These are phyloP conservation scores for Symbiotaphrina buchneri DNA, from an alignment of 495 filamentous ascomycete species.

Conservation along the genomic window DNA sequence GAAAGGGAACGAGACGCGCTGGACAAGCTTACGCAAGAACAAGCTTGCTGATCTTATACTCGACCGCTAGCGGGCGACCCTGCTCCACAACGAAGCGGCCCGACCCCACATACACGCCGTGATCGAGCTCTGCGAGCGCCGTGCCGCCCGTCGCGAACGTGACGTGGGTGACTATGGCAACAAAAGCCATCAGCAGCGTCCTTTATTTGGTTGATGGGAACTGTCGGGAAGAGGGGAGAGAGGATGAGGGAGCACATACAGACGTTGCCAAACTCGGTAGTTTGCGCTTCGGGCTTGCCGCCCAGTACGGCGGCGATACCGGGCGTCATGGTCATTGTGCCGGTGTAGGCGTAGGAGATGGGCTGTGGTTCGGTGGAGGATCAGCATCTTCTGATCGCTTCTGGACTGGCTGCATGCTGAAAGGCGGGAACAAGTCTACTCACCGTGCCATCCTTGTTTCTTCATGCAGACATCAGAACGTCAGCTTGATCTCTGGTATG, in stretches of 20 bases:
- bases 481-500: no score
- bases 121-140: conserved; percentile 25
- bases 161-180: neutral
- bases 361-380: conserved; percentile 6
- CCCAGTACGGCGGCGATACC: conserved; percentile 17
- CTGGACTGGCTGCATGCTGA: neutral
- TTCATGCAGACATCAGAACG: neutral
- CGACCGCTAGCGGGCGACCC: conserved; percentile 28
- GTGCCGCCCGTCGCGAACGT: conserved; percentile 17
- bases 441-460: conserved; percentile 1
- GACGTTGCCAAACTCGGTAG: conserved; percentile 29
- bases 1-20: no score
- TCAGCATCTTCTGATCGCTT: neutral
- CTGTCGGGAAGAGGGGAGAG: neutral
- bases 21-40: no score
- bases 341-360: conserved; percentile 3
- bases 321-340: conserved; percentile 1
- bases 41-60: conserved; percentile 37
- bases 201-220: neutral
- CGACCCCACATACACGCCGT: conserved; percentile 27
- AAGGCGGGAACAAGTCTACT: neutral
- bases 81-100: conserved; percentile 28
- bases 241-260: conserved; percentile 18
- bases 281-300: conserved; percentile 20
- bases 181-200: neutral